A percentile compares a stretch with the other conserved stretches of the same genome.
Evolutionary conservation across 2,329 filamentous ascomycete species (phyloP).

Genomic region (Fusarium ramigenum): DNA sequence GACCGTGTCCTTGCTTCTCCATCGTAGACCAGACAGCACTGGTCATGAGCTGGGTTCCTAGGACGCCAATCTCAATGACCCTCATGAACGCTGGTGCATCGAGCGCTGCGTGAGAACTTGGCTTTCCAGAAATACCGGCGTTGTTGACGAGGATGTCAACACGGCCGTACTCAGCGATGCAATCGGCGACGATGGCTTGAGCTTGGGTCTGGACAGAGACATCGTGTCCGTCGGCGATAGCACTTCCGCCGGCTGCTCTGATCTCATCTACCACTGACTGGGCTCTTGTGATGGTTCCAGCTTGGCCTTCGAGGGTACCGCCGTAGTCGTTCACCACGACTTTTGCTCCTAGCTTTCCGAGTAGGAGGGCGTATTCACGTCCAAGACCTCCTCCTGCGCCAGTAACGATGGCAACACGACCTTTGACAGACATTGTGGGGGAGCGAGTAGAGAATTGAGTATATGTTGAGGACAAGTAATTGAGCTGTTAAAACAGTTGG

Average conservation of each 20-base stretch:
- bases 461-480: not conserved
- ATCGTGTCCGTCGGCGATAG: not conserved
- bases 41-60: conserved; percentile 20
- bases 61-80: conserved; percentile 16
- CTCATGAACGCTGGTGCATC: conserved; percentile 19
- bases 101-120: conserved; percentile 8
- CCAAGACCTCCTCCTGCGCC: not conserved
- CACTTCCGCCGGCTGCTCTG: not conserved
- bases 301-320: not conserved
- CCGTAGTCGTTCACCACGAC: not conserved
- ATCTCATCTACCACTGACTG: not conserved
- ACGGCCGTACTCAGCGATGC: not conserved
- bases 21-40: conserved; percentile 32
- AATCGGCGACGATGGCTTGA: not conserved
- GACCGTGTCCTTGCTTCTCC: conserved; percentile 12
- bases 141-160: conserved; percentile 11
- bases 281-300: not conserved
- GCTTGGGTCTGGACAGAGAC: not conserved
- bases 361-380: not conserved
- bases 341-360: not conserved
- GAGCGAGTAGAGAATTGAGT: not conserved
- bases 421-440: not conserved
- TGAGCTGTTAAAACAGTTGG: not conserved
- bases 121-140: conserved; percentile 12
- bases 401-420: not conserved